Base-by-base conservation (phyloP, 2,329 filamentous ascomycete species). In the Fusarium nanum region DNA sequence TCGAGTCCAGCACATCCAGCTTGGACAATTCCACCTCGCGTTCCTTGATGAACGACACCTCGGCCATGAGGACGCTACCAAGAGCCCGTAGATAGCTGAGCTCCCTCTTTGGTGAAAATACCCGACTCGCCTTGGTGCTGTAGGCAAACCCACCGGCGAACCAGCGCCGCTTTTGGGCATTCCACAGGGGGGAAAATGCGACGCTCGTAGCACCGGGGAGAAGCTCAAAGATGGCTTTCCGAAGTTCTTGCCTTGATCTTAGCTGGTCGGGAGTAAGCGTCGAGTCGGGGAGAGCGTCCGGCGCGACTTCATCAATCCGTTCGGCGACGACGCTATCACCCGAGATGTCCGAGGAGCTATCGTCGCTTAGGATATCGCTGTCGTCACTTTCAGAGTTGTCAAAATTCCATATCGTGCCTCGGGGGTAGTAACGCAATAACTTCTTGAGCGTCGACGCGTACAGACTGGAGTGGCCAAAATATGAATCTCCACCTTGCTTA, bases 141-240 rank as follows among this genome's bases (percentile, higher is more conserved):
- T 59, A 59, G 0, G 56, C 56, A 6, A 59, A 59, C 1, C 56
- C 56, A 1, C 56, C 56, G 1, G 56, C 56, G 4, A 59, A 59
- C 56, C 56, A 59, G 5, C 56, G 56, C 3, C 48, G 40, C 10
- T 59, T 59, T 4, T 59, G 56, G 0, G 56, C 48, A 5, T 59
- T 44, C 56, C 56, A 59, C 1, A 59, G 16, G 0, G 56, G 56
- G 3, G 55, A 59, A 2, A 59, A 59, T 1, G 48, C 48, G 1
- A 59, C 56, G 1, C 28, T 46, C 7, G n/a, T 37, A 3, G 56
- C 48, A 3, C 28, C 23, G 0, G 48, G 56, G 0, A 59, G n/a
- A 10, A 59, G 22, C 0, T 5, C 4, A 2, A 20, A 14, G 1
- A 59, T 16, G 1, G 1, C 48, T 6, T 13, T 28, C 13, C 49